Percentiles rank a stretch among this genome's conserved stretches.
Evolutionary conservation across 495 filamentous ascomycete species (phyloP).

Genomic region (Penicillium turbatum): DNA sequence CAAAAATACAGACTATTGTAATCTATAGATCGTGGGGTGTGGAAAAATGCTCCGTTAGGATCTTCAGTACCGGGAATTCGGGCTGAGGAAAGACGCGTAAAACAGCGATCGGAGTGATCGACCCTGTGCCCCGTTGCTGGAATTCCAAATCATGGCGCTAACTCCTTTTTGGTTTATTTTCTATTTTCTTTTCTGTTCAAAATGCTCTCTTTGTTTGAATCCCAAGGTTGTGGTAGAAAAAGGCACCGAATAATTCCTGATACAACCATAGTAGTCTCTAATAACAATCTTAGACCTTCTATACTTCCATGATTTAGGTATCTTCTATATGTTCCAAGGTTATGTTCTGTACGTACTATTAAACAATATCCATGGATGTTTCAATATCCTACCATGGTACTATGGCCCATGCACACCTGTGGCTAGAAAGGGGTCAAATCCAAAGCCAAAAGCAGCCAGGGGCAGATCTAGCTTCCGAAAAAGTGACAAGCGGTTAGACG

Average conservation of each 20-base stretch:
- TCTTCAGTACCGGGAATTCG: slow-evolving; percentile 30
- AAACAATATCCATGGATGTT: too few species aligned
- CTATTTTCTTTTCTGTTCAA: neutral
- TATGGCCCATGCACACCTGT: neutral
- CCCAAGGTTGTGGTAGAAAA: neutral
- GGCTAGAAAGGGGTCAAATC: slow-evolving; percentile 2
- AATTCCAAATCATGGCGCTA: slow-evolving; percentile 32
- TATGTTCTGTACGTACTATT: too few species aligned
- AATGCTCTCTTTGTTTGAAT: neutral
- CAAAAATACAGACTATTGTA: slow-evolving; percentile 12
- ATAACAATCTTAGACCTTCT: too few species aligned
- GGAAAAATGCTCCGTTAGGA: slow-evolving; percentile 23
- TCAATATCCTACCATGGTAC: neutral
- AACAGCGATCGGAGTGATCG: slow-evolving; percentile 30
- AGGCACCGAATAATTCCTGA: too few species aligned
- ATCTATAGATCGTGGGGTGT: slow-evolving; percentile 10
- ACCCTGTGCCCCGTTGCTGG: slow-evolving; percentile 30
- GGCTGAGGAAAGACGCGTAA: slow-evolving; percentile 19
- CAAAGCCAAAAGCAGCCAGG: slow-evolving; percentile 16
- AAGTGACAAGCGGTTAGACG: slow-evolving; percentile 26
- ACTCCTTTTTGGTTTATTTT: slow-evolving; percentile 5
- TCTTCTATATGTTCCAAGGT: too few species aligned
- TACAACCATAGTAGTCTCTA: too few species aligned
- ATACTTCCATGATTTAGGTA: too few species aligned
- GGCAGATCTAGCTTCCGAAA: slow-evolving; percentile 22